Evolutionary conservation across 2,329 filamentous ascomycete species (phyloP).

Genomic region (Truncatella angustata): DNA sequence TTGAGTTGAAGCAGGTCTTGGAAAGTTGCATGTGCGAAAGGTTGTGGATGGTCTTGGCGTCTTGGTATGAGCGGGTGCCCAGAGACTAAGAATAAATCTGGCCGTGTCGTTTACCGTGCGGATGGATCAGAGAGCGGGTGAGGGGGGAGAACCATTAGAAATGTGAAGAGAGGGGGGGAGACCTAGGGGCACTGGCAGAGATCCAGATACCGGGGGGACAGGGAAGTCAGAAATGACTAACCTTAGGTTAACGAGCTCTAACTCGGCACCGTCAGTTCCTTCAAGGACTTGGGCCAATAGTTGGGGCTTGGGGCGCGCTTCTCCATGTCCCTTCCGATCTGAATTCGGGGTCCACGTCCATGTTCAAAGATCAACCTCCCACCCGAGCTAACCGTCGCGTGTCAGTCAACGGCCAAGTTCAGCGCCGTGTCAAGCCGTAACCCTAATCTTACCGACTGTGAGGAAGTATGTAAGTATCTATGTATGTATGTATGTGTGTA

Average conservation of each 20-base stretch:
- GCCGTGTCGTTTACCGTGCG: slow-evolving; percentile 3
- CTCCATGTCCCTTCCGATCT: too few relatives aligned
- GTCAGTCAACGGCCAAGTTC: not conserved
- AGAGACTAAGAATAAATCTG: slow-evolving; percentile 9
- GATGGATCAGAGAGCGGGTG: not conserved
- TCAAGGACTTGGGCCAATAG: too few relatives aligned
- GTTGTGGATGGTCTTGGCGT: slow-evolving; percentile 10
- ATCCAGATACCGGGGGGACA: too few relatives aligned
- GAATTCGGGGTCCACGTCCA: too few relatives aligned
- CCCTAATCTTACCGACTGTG: not conserved
- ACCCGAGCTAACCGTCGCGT: not conserved
- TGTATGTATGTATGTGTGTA: too few relatives aligned
- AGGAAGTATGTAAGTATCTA: too few relatives aligned
- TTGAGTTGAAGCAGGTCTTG: slow-evolving; percentile 8
- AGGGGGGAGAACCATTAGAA: not conserved
- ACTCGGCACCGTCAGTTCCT: too few relatives aligned
- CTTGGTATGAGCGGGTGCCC: slow-evolving; percentile 9
- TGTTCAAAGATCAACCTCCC: too few relatives aligned
- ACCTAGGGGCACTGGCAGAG: not conserved
- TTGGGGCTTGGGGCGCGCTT: not conserved
- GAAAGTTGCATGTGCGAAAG: slow-evolving; percentile 10
- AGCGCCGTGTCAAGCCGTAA: not conserved
- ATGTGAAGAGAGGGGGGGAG: not conserved
- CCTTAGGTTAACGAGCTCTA: too few relatives aligned
- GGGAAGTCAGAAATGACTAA: too few relatives aligned